These are phyloP conservation scores for Suhomyces sp. DNA, from an alignment of 805 yeast genomes.

Conservation along the genomic window DNA sequence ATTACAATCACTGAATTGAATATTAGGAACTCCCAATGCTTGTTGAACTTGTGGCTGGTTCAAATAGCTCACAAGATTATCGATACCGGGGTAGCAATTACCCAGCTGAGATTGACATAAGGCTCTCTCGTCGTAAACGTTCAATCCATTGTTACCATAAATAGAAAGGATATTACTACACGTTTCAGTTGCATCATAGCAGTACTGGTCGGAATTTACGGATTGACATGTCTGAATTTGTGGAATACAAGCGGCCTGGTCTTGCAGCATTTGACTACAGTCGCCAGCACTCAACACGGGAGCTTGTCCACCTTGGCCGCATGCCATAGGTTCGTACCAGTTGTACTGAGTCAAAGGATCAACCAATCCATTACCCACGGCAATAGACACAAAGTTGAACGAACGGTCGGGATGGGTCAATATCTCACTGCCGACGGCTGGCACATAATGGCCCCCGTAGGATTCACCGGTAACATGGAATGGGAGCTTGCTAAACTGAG, in stretches of 20 bases:
- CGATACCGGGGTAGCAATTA: constrained; percentile 8
- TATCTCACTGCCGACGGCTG: constrained; percentile 19
- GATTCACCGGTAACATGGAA: constrained; percentile 26
- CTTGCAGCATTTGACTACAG: constrained; percentile 32
- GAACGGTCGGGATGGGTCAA: constrained; percentile 17
- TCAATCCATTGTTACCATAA: constrained; percentile 7
- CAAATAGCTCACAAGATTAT: constrained; percentile 48
- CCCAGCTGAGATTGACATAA: neutral
- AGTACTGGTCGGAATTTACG: too few relatives aligned
- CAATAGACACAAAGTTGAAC: constrained; percentile 33
- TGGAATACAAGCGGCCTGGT: constrained; percentile 30
- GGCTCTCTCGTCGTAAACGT: constrained; percentile 5
- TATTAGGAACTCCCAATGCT: constrained; percentile 46
- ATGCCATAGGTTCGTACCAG: constrained; percentile 42
- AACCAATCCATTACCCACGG: constrained; percentile 46
- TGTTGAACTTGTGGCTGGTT: constrained; percentile 51
- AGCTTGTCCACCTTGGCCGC: constrained; percentile 43
- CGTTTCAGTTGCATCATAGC: too few relatives aligned
- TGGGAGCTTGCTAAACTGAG: constrained; percentile 13
- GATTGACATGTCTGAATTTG: constrained; percentile 4
- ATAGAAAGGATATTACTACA: constrained; percentile 7
- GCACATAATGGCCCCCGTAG: constrained; percentile 25
- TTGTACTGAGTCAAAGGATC: constrained; percentile 39
- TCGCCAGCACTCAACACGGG: constrained; percentile 29
- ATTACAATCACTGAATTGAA: constrained; percentile 15